These are phyloP conservation scores for Zalaria sp. DNA, from an alignment of 2,329 filamentous ascomycete genomes.

Conservation along the genomic window DNA sequence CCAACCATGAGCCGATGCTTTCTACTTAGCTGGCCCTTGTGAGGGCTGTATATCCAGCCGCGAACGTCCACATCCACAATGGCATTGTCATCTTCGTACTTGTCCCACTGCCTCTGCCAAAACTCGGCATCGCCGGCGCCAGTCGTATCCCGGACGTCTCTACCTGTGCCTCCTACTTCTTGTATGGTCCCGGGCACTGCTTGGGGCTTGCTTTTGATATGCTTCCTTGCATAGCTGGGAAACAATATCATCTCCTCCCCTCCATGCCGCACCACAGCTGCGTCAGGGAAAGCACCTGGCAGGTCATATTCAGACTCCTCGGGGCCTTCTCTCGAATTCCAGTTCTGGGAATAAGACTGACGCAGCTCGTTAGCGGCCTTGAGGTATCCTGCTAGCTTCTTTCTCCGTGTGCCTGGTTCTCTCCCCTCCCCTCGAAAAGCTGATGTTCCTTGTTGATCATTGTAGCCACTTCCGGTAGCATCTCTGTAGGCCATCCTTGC, in stretches of 20 bases:
- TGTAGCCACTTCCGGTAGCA: conserved; percentile 11
- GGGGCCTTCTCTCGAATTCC: conserved; percentile 24
- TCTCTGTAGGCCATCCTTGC: conserved; percentile 18
- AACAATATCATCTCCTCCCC: conserved; percentile 91
- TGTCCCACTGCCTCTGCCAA: conserved; percentile 67
- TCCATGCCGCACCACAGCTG: conserved; percentile 63
- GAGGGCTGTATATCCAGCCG: conserved; percentile 87
- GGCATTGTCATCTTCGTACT: conserved; percentile 66
- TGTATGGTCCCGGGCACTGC: conserved; percentile 22
- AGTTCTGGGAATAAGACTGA: conserved; percentile 48
- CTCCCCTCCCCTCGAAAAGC: conserved; percentile 23
- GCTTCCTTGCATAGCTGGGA: conserved; percentile 75
- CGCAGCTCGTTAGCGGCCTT: conserved; percentile 59
- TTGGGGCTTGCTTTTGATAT: conserved; percentile 36
- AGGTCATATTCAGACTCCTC: conserved; percentile 37
- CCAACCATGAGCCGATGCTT: conserved; percentile 80
- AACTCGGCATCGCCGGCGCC: conserved; percentile 52
- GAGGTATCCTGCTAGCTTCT: conserved; percentile 60
- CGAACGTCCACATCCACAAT: conserved; percentile 88
- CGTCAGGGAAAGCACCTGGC: conserved; percentile 70
- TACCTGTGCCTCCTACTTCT: conserved; percentile 24
- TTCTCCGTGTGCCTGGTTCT: conserved; percentile 58
- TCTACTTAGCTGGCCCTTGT: conserved; percentile 68
- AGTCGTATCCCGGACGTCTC: conserved; percentile 27
- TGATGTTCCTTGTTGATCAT: conserved; percentile 18